Evolutionary conservation across 192 early-diverging fungal genomes (phyloP).

Genomic region (Podila epigama): DNA sequence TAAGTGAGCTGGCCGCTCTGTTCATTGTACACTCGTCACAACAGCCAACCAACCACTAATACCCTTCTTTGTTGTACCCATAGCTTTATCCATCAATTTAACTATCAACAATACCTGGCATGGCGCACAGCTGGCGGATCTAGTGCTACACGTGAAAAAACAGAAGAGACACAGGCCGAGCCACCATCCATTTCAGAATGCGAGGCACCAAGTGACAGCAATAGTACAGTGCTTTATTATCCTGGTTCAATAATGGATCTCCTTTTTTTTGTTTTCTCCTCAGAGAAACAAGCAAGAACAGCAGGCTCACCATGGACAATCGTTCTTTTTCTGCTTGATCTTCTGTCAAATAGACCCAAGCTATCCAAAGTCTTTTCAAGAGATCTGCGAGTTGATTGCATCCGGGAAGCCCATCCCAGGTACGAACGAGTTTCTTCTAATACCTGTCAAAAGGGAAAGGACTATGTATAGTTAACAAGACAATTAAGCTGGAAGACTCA

Average conservation of each 20-base stretch:
- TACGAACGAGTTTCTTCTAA: neutral
- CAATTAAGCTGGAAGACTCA: neutral
- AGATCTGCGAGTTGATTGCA: constrained; percentile 52
- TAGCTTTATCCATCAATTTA: constrained; percentile 39
- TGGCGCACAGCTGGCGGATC: constrained; percentile 9
- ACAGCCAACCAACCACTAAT: neutral
- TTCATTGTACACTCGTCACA: neutral
- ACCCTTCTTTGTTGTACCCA: neutral
- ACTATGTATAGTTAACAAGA: neutral
- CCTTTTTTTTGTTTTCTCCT: neutral
- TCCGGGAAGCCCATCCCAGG: constrained; percentile 51
- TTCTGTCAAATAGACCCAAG: constrained; percentile 13
- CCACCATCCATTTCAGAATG: neutral
- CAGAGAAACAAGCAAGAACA: neutral
- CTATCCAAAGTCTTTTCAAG: constrained; percentile 50
- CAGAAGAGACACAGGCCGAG: neutral
- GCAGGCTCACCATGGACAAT: neutral
- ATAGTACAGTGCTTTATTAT: too few species aligned
- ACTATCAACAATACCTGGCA: constrained; percentile 19
- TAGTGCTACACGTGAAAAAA: neutral
- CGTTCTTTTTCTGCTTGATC: neutral
- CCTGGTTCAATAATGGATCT: neutral
- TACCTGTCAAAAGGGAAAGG: neutral
- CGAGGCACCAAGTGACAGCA: neutral
- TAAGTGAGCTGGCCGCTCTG: neutral